These are phyloP conservation scores for Lasiodiplodia hormozganensis DNA, from an alignment of 2,329 filamentous ascomycete genomes.

Conservation along the genomic window DNA sequence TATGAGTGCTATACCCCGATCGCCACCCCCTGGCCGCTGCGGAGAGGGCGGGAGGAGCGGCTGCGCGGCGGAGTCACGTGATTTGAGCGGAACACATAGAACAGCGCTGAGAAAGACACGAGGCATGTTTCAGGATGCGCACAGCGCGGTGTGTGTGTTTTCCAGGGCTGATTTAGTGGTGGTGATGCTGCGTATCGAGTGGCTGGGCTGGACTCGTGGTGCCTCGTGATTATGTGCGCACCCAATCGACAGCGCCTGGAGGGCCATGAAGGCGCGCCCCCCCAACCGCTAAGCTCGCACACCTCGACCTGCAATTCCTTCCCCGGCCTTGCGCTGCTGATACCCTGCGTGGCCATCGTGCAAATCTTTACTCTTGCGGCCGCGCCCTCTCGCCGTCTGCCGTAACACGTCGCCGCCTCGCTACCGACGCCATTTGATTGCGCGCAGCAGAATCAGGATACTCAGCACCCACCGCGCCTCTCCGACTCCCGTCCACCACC, in stretches of 20 bases:
- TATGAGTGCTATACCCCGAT: slow-evolving; percentile 16
- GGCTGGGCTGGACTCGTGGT: slow-evolving; percentile 12
- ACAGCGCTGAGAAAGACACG: background rate
- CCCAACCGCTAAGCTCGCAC: slow-evolving; percentile 27
- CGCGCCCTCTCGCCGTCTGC: slow-evolving; percentile 12
- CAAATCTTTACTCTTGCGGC: slow-evolving; percentile 18
- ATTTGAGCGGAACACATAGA: background rate
- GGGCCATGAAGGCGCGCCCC: slow-evolving; percentile 20
- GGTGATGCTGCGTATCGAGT: background rate
- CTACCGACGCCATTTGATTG: slow-evolving; percentile 31
- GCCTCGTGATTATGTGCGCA: slow-evolving; percentile 27
- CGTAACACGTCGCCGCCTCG: slow-evolving; percentile 28
- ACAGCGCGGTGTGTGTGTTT: slow-evolving; percentile 10
- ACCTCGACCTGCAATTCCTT: slow-evolving; percentile 27
- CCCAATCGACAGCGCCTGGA: slow-evolving; percentile 17
- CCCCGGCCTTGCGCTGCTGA: slow-evolving; percentile 26
- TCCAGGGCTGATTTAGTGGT: background rate
- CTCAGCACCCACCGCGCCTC: slow-evolving; percentile 28
- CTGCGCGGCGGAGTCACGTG: slow-evolving; percentile 19
- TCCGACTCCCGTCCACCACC: slow-evolving; percentile 30
- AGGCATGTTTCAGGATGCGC: background rate
- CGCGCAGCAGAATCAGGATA: slow-evolving; percentile 29
- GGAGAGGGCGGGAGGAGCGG: slow-evolving; percentile 18
- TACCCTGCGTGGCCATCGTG: slow-evolving; percentile 27
- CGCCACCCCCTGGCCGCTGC: slow-evolving; percentile 25